These are phyloP conservation scores for Lepiota brunneoincarnata DNA, from an alignment of 768 basidiomycete species.

Conservation along the genomic window DNA sequence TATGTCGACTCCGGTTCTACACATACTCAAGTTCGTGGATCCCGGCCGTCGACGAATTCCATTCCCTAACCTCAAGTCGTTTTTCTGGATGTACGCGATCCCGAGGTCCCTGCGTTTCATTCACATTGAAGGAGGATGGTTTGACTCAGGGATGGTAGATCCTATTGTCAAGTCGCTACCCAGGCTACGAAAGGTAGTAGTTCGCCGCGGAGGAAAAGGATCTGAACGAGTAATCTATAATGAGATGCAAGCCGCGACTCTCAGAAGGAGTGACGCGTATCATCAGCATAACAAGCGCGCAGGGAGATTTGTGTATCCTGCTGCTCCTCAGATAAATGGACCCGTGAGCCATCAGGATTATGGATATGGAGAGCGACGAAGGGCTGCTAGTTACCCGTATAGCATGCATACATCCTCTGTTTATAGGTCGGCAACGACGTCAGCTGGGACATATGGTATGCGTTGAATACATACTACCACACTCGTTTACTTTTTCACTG, in stretches of 20 bases:
- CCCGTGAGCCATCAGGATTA: conserved; percentile 5
- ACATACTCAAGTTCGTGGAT: conserved; percentile 47
- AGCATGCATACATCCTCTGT: background rate
- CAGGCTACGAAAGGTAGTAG: conserved; percentile 28
- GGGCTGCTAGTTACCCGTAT: conserved; percentile 5
- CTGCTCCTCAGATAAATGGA: conserved; percentile 8
- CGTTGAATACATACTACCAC: background rate
- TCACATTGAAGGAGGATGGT: conserved; percentile 46
- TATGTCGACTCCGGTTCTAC: conserved; percentile 46
- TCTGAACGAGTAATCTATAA: conserved; percentile 6
- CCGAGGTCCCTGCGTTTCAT: conserved; percentile 37
- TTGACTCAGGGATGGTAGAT: conserved; percentile 37
- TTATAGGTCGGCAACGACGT: background rate
- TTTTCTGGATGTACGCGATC: conserved; percentile 43
- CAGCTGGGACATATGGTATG: background rate
- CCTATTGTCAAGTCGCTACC: conserved; percentile 33
- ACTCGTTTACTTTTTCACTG: background rate
- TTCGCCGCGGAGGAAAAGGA: conserved; percentile 23
- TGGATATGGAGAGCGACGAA: conserved; percentile 8
- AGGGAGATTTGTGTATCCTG: conserved; percentile 1
- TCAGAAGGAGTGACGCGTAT: background rate
- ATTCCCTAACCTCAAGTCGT: conserved; percentile 44
- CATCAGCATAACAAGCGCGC: background rate
- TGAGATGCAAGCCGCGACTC: conserved; percentile 2
- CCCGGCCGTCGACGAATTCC: conserved; percentile 29